A percentile compares a stretch with the other conserved stretches of the same genome.
phyloP scores from a whole-genome alignment of 2,329 filamentous ascomycete species.

The Shiraia sp. region DNA sequence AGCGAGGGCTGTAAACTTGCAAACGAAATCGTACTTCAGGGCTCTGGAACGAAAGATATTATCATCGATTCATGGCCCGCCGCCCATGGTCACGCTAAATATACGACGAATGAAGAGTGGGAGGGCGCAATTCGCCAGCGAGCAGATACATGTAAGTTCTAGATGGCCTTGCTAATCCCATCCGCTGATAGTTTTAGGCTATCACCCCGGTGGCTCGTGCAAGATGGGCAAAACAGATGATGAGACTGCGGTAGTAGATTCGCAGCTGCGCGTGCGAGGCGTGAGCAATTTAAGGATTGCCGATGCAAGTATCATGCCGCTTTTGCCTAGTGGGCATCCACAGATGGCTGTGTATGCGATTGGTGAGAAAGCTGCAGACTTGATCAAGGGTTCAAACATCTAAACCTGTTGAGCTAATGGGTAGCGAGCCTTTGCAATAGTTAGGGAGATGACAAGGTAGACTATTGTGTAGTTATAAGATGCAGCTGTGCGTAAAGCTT shows the following conservation, averaged over 20 bases:
- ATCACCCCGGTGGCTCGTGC: constrained; percentile 61
- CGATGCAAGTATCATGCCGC: constrained; percentile 21
- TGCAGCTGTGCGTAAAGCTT: too few species aligned
- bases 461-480: too few species aligned
- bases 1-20: constrained; percentile 60
- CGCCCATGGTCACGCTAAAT: constrained; percentile 55
- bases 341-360: constrained; percentile 16
- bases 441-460: background rate
- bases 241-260: constrained; percentile 32
- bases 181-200: too few species aligned
- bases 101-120: constrained; percentile 60
- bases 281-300: constrained; percentile 27
- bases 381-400: background rate
- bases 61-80: constrained; percentile 62
- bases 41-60: constrained; percentile 59
- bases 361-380: constrained; percentile 11
- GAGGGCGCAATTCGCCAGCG: constrained; percentile 8
- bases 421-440: background rate
- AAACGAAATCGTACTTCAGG: constrained; percentile 62
- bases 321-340: constrained; percentile 7
- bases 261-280: constrained; percentile 24
- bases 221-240: constrained; percentile 52
- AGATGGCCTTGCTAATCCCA: too few species aligned
- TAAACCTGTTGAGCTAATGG: background rate
- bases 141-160: constrained; percentile 7